Conservation (phyloP, 2,329 filamentous ascomycete genomes). For the Epichloe aotearoae region DNA sequence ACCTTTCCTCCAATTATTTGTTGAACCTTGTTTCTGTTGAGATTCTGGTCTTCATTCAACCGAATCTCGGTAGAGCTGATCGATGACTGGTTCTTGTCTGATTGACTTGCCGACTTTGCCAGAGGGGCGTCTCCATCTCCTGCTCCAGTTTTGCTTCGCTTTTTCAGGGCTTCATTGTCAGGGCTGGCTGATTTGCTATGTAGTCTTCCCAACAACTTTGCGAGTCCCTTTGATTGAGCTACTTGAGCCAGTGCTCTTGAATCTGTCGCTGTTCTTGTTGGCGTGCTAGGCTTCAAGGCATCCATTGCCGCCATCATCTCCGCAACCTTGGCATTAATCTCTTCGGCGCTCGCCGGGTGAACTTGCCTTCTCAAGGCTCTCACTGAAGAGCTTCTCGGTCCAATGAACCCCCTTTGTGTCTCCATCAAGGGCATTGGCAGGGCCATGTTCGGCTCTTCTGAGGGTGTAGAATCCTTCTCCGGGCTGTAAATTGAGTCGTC, state of each 20-base stretch:
- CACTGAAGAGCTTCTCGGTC: not conserved
- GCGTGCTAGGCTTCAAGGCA: slow-evolving; percentile 18
- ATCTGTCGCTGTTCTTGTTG: slow-evolving; percentile 5
- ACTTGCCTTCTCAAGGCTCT: not conserved
- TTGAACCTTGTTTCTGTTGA: slow-evolving; percentile 22
- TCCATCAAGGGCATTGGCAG: not conserved
- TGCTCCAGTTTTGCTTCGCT: not conserved
- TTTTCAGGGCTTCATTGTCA: slow-evolving; percentile 5
- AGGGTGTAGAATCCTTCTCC: not conserved
- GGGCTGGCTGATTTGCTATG: slow-evolving; percentile 15
- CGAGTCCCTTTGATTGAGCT: slow-evolving; percentile 18
- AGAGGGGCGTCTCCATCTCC: not conserved
- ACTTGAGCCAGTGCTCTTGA: slow-evolving; percentile 16
- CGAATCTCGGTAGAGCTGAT: slow-evolving; percentile 20
- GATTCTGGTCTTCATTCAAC: slow-evolving; percentile 21
- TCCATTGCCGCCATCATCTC: slow-evolving; percentile 25
- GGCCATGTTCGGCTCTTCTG: not conserved
- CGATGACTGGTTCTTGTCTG: slow-evolving; percentile 7
- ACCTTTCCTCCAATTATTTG: not conserved
- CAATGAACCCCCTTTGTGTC: not conserved
- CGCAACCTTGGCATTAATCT: slow-evolving; percentile 21
- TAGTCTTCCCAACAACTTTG: slow-evolving; percentile 22
- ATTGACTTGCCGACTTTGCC: not conserved
- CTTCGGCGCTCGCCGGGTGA: slow-evolving; percentile 8
- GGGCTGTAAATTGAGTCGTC: not conserved